Evolutionary conservation across 75 land plant species (phyloP), one percentile per base, ranked within the genome.

Genomic region (Pinus taeda): DNA sequence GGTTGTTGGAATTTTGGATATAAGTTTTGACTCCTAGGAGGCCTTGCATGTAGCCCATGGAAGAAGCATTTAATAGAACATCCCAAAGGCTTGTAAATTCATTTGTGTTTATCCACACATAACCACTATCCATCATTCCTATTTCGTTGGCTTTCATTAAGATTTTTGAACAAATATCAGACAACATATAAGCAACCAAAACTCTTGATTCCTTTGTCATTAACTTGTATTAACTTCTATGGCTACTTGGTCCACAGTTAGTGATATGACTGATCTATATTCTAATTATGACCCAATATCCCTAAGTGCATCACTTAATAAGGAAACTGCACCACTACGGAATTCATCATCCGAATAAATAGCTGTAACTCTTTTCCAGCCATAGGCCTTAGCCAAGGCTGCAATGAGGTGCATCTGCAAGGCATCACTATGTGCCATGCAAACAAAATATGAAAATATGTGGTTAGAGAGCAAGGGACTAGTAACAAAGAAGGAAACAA

Each of bases 101-200:
- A 39, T 82, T 80, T 0, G 89, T 80, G 1, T 80, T 42, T n/a
- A 87, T 90, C 92, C 92, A 90, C 4, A 71, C 86, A 60, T 79
- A 90, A 15, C 81, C 91, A 11, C 37, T 57, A 22, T 20, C 57
- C 84, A 90, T 76, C 91, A 90, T 80, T 20, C 85, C 83, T 2
- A 80, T 26, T 39, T 76, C 63, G 0, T 79, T 74, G 0, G 91
- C 91, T 39, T 78, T 76, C 12, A 36, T 22, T 57, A 90, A 86
- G 30, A 90, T 57, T 1, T 61, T 75, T 15, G 73, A 45, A 6
- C 71, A 81, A 8, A 86, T 39, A n/a, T 22, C 3, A 3, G 76
- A 15, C 0, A 0, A 22, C 89, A 86, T 82, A 69, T 90, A 86
- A 14, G 84, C 83, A 11, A 86, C 71, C 42, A 84, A 86, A 9